These are phyloP conservation scores for Rugonectria rugulosa DNA, from an alignment of 2,329 filamentous ascomycete genomes.

Conservation along the genomic window DNA sequence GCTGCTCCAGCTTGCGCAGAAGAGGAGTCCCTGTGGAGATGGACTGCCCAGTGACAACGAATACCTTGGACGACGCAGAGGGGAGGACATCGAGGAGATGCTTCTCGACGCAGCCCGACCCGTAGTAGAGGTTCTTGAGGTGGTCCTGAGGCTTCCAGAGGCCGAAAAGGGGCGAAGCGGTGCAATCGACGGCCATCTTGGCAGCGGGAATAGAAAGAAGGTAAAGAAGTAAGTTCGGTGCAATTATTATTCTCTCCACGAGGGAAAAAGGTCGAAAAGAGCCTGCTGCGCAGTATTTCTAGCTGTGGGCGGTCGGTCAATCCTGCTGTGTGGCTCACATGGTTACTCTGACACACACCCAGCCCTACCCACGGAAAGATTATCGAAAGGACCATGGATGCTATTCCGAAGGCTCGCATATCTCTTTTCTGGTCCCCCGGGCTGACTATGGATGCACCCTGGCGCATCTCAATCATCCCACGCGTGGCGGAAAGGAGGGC, in stretches of 20 bases:
- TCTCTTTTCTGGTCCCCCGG: conserved; percentile 21
- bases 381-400: too few relatives aligned
- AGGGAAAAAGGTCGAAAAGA: not conserved
- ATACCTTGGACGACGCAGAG: conserved; percentile 24
- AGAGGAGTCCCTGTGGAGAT: conserved; percentile 22
- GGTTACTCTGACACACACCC: not conserved
- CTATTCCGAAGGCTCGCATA: too few relatives aligned
- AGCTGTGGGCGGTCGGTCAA: conserved; percentile 10
- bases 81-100: conserved; percentile 24
- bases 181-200: conserved; percentile 26
- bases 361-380: conserved; percentile 5
- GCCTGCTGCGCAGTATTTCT: conserved; percentile 27
- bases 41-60: conserved; percentile 28
- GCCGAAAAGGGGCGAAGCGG: conserved; percentile 22
- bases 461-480: conserved; percentile 18
- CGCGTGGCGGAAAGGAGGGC: conserved; percentile 7
- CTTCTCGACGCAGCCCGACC: conserved; percentile 28
- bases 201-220: not conserved
- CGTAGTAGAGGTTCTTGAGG: conserved; percentile 29
- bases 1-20: conserved; percentile 18
- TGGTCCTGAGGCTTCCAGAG: conserved; percentile 31
- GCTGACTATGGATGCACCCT: not conserved
- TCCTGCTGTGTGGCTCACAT: not conserved
- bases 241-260: not conserved
- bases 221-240: not conserved